Evolutionary conservation across 1,284 basidiomycete genomes (phyloP).

Genomic region (Psilocybe mexicana): DNA sequence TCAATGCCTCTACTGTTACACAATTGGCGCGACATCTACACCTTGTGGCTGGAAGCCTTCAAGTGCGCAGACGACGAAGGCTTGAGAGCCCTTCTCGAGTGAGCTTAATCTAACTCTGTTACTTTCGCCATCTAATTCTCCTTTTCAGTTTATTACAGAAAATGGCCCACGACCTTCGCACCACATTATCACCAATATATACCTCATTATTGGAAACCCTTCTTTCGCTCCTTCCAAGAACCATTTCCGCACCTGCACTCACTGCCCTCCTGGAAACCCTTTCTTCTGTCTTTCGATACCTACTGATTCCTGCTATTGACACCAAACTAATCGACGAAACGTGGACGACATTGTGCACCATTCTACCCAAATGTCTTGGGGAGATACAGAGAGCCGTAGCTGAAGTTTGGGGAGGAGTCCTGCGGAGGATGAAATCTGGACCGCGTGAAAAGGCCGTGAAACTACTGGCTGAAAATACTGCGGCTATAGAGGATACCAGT

Average conservation of each 20-base stretch:
- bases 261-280: slow-evolving; percentile 66
- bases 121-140: slow-evolving; percentile 14
- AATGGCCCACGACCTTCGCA: slow-evolving; percentile 72
- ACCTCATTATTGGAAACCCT: slow-evolving; percentile 51
- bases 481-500: slow-evolving; percentile 55
- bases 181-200: slow-evolving; percentile 65
- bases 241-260: slow-evolving; percentile 59
- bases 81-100: slow-evolving; percentile 71
- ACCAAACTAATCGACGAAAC: slow-evolving; percentile 55
- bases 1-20: slow-evolving; percentile 83
- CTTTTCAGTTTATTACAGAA: slow-evolving; percentile 67
- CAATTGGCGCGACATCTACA: slow-evolving; percentile 71
- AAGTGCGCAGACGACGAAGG: slow-evolving; percentile 67
- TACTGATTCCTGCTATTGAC: slow-evolving; percentile 60
- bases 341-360: slow-evolving; percentile 52
- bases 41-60: slow-evolving; percentile 59
- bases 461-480: slow-evolving; percentile 46
- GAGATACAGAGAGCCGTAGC: slow-evolving; percentile 73
- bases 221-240: slow-evolving; percentile 57
- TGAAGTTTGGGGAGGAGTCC: slow-evolving; percentile 75
- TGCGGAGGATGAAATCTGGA: slow-evolving; percentile 61
- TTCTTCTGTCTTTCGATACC: slow-evolving; percentile 66
- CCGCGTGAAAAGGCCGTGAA: slow-evolving; percentile 52
- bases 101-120: slow-evolving; percentile 29
- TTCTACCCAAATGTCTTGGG: slow-evolving; percentile 57